Conservation (phyloP, 2,329 filamentous ascomycete species). For the Orbilia javanica region DNA sequence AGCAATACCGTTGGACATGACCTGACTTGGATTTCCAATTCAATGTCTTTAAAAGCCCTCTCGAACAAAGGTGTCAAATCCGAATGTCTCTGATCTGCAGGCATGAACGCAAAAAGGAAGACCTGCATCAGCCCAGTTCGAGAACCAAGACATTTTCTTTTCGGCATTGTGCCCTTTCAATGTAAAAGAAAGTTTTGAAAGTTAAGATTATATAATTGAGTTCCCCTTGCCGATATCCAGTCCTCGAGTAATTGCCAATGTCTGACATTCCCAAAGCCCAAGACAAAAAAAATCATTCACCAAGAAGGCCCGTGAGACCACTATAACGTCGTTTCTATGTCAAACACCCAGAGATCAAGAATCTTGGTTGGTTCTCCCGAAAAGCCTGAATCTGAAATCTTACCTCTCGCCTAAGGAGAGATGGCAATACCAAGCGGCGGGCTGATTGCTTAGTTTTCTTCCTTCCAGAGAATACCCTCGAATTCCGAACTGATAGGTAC, state of each 20-base stretch:
- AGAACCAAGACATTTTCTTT: constrained; percentile 27
- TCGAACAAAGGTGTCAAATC: constrained; percentile 34
- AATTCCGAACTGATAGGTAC: not conserved
- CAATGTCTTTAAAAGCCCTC: constrained; percentile 31
- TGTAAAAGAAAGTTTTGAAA: constrained; percentile 14
- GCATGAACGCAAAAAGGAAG: constrained; percentile 26
- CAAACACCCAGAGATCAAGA: not conserved
- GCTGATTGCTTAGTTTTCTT: constrained; percentile 27
- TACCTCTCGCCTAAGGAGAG: constrained; percentile 27
- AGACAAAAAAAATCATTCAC: not conserved
- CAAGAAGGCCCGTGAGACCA: constrained; percentile 10
- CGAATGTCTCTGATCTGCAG: constrained; percentile 52
- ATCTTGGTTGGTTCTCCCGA: constrained; percentile 6
- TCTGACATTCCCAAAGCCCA: constrained; percentile 39
- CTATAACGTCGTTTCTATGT: constrained; percentile 15
- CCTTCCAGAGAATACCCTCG: not conserved
- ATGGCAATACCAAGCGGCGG: constrained; percentile 39
- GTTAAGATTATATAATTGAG: constrained; percentile 41
- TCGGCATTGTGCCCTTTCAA: not conserved
- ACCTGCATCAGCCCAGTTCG: constrained; percentile 52
- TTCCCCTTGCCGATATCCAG: constrained; percentile 9
- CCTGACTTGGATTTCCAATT: constrained; percentile 26
- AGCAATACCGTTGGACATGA: constrained; percentile 22
- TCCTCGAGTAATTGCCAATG: constrained; percentile 27
- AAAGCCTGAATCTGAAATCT: constrained; percentile 6